Base-by-base conservation (phyloP, 2,329 filamentous ascomycete genomes). In the Hymenoscyphus fraxineus region DNA sequence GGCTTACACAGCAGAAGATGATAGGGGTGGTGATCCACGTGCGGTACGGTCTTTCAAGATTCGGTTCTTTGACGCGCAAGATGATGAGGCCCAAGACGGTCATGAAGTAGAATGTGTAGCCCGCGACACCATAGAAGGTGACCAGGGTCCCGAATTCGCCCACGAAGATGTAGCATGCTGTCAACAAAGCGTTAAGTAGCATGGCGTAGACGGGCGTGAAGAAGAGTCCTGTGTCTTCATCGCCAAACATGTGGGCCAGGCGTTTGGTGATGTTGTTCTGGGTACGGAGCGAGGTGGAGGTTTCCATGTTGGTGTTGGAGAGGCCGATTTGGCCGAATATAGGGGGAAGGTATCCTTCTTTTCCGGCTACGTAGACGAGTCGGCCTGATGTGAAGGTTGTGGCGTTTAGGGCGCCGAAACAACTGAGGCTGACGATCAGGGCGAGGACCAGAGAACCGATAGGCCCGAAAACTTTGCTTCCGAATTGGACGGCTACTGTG, bases 11-110 rank as follows among this genome's bases (percentile, higher is more conserved):
- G 83, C 95, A 99, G 76, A 99, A 99, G 64, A 97, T 94, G 69
- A 99, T 94, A 12, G 95, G 95, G 2, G 95, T 99, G 0, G 89
- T 90, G 73, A 99, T 97, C 95, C 94, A 99, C 2, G 93, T 97
- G 76, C 88, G 89, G 78, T 99, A 99, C 0, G 95, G 94, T 32
- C 95, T 81, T 76, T 97, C 93, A 57, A 99, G 83, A 67, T 88
- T 82, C 3, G 95, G 95, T 77, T 99, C 95, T 67, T 85, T 85
- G 38, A 98, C 92, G 38, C 95, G 85, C 67, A 99, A 82, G 61
- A 99, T 85, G 67, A 99, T 97, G 59, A 99, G 83, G 0, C 95
- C 95, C 0, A 99, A 85, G 0, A 99, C 95, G 0, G 94, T 96
- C 63, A 96, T 80, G 77, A 99, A 99, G 80, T 99, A 99, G 76